A percentile compares a stretch with the other conserved stretches of the same genome.
These are phyloP conservation scores for Dothideomycetidae sp. DNA, from an alignment of 2,329 filamentous ascomycete species.

Conservation along the genomic window DNA sequence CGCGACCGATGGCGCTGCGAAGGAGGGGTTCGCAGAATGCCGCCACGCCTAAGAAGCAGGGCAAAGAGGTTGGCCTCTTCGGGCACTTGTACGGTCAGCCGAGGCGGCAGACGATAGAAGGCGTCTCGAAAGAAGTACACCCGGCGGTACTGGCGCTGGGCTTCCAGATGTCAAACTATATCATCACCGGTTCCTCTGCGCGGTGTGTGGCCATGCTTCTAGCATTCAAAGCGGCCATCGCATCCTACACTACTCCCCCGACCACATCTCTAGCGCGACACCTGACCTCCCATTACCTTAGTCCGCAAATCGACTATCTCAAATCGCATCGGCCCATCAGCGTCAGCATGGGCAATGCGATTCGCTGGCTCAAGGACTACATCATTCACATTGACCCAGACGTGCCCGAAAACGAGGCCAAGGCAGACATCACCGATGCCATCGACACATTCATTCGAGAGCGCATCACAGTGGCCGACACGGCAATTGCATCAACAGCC, in stretches of 20 bases:
- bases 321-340: slow-evolving; percentile 89
- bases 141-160: slow-evolving; percentile 73
- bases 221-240: slow-evolving; percentile 84
- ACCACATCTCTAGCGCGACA: slow-evolving; percentile 78
- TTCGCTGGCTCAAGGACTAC: slow-evolving; percentile 83
- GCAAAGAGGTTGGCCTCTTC: slow-evolving; percentile 61
- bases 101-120: slow-evolving; percentile 49
- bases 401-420: slow-evolving; percentile 66
- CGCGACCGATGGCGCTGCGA: slow-evolving; percentile 23
- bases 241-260: slow-evolving; percentile 78
- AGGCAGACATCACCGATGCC: slow-evolving; percentile 58
- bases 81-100: slow-evolving; percentile 56
- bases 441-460: slow-evolving; percentile 88
- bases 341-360: slow-evolving; percentile 93
- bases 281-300: slow-evolving; percentile 79
- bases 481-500: slow-evolving; percentile 68
- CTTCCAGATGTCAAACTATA: slow-evolving; percentile 79
- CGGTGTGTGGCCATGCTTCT: slow-evolving; percentile 75
- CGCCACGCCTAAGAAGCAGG: slow-evolving; percentile 26
- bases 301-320: slow-evolving; percentile 89
- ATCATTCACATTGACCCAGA: slow-evolving; percentile 85
- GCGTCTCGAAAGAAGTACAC: slow-evolving; percentile 59
- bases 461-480: slow-evolving; percentile 73
- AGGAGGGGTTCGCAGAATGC: slow-evolving; percentile 12
- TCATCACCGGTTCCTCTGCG: slow-evolving; percentile 77